Base-by-base conservation (phyloP, 1,284 basidiomycete species). In the Pseudomicrostroma phylloplanum region DNA sequence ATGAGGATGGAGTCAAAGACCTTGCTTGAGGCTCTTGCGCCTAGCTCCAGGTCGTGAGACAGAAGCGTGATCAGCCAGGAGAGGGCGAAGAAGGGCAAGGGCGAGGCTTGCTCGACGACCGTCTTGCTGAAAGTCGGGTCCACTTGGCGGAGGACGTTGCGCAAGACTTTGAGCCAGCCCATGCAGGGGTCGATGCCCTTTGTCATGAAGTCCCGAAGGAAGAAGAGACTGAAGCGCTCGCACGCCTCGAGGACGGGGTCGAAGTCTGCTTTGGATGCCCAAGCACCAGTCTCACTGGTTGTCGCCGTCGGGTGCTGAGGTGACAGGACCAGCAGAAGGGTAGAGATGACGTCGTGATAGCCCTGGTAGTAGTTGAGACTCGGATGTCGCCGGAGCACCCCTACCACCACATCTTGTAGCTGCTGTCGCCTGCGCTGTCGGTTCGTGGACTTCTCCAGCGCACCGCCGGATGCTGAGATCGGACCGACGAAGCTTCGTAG, bases 61-160 rank as follows among this genome's bases (percentile, higher is more conserved):
- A 96, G 90, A 36, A 96, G 83, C 0, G 92, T 94, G 43, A 96
- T 82, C 43, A 96, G 85, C 81, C 92, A 91, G 12, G 91, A 90
- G 8, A 96, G 84, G 0, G 91, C 90, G 76, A 89, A 92, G 79
- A 89, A 91, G 0, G 90, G 91, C 1, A 91, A 81, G 0, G 88
- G 86, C 0, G 87, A 84, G 23, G 81, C 81, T 56, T 84, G 81
- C 78, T 89, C 87, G 1, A 91, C 21, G 21, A 54, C 83, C 19
- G 88, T 79, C 17, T 81, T 77, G 0, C 89, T 86, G 59, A 88
- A 87, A n/a, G 84, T 80, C 1, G 87, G 85, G 75, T 96, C 91
- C 2, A 84, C 86, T 1, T 86, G 81, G 21, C 83, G 84, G 4
- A 93, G 72, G 1, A 94, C 78, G 86, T 72, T 86, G 85, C 63